These are phyloP conservation scores for Jatropha curcas DNA, from an alignment of 345 rosid genomes.

Conservation along the genomic window DNA sequence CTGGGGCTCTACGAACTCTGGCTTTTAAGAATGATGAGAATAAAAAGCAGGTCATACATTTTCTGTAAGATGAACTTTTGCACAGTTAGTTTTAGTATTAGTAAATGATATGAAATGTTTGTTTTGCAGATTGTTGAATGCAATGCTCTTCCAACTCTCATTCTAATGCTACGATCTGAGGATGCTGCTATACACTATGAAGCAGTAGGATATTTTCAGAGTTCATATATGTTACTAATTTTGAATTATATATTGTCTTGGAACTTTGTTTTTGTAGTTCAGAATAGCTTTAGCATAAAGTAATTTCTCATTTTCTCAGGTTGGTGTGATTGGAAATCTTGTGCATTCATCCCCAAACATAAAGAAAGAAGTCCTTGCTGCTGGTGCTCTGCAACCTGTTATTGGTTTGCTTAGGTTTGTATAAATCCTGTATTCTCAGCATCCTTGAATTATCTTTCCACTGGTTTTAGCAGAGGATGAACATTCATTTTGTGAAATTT, in stretches of 20 bases:
- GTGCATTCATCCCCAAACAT: slow-evolving; percentile 96
- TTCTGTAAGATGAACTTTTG: slow-evolving; percentile 21
- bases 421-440: slow-evolving; percentile 3
- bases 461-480: background rate
- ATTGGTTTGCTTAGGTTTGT: slow-evolving; percentile 83
- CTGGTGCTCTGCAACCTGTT: slow-evolving; percentile 97
- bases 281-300: slow-evolving; percentile 12
- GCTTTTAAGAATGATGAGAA: slow-evolving; percentile 97
- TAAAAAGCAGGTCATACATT: slow-evolving; percentile 67
- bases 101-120: slow-evolving; percentile 20
- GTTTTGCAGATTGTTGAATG: slow-evolving; percentile 84
- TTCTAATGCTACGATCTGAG: slow-evolving; percentile 91
- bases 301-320: slow-evolving; percentile 39
- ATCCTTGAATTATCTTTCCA: background rate
- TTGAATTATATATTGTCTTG: slow-evolving; percentile 12
- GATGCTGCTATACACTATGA: slow-evolving; percentile 99
- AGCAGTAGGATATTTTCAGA: slow-evolving; percentile 61
- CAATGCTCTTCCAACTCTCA: slow-evolving; percentile 91
- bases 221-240: background rate
- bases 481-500: background rate
- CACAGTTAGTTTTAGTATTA: slow-evolving; percentile 9
- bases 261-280: slow-evolving; percentile 7
- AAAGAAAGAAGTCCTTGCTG: slow-evolving; percentile 90
- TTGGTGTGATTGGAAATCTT: slow-evolving; percentile 92
- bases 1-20: slow-evolving; percentile 92